These are phyloP conservation scores for Pontederia paniculata DNA, from an alignment of 176 grass and related monocot genomes.

Conservation along the genomic window DNA sequence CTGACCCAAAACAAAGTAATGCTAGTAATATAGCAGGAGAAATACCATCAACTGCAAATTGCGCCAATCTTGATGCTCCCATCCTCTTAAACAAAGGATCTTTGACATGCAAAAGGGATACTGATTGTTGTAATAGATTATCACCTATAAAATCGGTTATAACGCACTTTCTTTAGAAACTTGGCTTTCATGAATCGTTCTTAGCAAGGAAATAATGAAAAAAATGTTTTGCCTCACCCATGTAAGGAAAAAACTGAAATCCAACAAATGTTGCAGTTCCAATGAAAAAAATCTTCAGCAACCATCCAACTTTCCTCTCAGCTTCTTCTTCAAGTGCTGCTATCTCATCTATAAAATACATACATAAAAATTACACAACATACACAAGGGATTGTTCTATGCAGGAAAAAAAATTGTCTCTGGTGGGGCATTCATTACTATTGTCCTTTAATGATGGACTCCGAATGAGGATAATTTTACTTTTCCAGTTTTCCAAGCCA, in stretches of 20 bases:
- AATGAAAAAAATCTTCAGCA: conserved; percentile 76
- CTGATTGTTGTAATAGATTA: conserved; percentile 72
- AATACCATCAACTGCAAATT: conserved; percentile 84
- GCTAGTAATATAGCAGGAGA: conserved; percentile 1
- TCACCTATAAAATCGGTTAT: conserved; percentile 55
- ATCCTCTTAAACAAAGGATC: conserved; percentile 92
- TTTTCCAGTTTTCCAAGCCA: too few relatives aligned
- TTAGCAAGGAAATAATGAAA: too few relatives aligned
- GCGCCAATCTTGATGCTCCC: conserved; percentile 70
- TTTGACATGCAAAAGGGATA: conserved; percentile 79
- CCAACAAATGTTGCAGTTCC: conserved; percentile 68
- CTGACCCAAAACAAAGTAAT: conserved; percentile 12
- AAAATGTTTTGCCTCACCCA: conserved; percentile 41
- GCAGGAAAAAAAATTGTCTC: background rate
- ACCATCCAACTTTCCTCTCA: conserved; percentile 80
- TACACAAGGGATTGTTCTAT: background rate
- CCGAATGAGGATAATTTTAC: too few relatives aligned
- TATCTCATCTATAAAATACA: conserved; percentile 44
- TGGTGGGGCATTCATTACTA: too few relatives aligned
- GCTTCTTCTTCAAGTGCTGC: conserved; percentile 83
- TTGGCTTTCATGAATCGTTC: too few relatives aligned
- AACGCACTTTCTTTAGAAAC: too few relatives aligned
- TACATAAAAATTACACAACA: conserved; percentile 1
- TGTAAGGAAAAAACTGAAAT: conserved; percentile 92
- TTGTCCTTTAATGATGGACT: too few relatives aligned